Conservation (phyloP, 1,139 yeast genomes). For the Yamadazyma spencermartinsiae region DNA sequence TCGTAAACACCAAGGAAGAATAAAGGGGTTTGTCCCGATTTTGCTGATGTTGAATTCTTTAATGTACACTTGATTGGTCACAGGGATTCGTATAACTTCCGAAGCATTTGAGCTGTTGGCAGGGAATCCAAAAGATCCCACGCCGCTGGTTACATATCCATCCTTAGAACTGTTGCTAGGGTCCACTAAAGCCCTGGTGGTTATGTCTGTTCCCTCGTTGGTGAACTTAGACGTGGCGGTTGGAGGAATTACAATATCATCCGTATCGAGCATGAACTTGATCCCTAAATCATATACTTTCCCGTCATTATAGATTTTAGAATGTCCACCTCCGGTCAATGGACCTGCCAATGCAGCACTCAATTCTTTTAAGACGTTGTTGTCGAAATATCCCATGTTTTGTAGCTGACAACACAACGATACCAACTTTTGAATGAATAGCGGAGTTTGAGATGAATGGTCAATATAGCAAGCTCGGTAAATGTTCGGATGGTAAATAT, state of each 20-base stretch:
- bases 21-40: constrained; percentile 75
- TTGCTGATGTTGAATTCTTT: constrained; percentile 62
- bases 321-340: constrained; percentile 92
- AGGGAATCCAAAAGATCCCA: constrained; percentile 21
- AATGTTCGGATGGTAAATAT: constrained; percentile 84
- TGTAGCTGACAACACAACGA: constrained; percentile 52
- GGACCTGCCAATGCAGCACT: constrained; percentile 86
- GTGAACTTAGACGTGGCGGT: constrained; percentile 12
- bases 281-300: constrained; percentile 82
- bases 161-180: constrained; percentile 5
- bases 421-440: constrained; percentile 46
- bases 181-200: constrained; percentile 1
- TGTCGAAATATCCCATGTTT: constrained; percentile 70
- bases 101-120: constrained; percentile 10
- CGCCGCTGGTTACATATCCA: constrained; percentile 22
- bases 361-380: constrained; percentile 76
- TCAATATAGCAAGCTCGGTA: constrained; percentile 89
- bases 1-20: constrained; percentile 89
- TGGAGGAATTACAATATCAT: constrained; percentile 51
- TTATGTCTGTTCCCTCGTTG: neutral
- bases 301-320: constrained; percentile 81
- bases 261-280: constrained; percentile 73
- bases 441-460: constrained; percentile 51
- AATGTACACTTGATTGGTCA: constrained; percentile 51
- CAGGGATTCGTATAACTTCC: constrained; percentile 25